Evolutionary conservation across 805 yeast species (phyloP).

Genomic region (Blastobotrys robertii): DNA sequence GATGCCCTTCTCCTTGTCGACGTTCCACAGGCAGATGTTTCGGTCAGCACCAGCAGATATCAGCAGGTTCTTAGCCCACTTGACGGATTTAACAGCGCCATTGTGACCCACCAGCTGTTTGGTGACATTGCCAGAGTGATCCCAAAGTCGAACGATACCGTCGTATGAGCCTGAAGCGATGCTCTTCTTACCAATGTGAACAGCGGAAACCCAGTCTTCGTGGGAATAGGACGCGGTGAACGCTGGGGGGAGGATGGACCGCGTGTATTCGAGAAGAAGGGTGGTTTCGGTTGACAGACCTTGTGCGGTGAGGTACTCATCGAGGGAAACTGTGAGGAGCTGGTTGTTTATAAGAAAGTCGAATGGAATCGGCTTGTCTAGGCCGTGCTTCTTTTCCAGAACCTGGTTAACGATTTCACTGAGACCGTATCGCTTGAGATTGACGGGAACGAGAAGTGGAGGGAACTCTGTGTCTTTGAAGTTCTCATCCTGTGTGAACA

Average conservation of each 20-base stretch:
- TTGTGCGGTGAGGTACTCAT: conserved; percentile 63
- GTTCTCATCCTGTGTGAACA: conserved; percentile 69
- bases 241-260: conserved; percentile 92
- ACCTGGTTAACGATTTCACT: conserved; percentile 94
- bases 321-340: conserved; percentile 65
- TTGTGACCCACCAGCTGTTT: conserved; percentile 81
- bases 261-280: conserved; percentile 75
- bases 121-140: conserved; percentile 67
- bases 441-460: conserved; percentile 80
- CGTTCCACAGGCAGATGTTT: conserved; percentile 80
- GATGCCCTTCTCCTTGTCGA: conserved; percentile 42
- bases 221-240: conserved; percentile 78
- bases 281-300: conserved; percentile 79
- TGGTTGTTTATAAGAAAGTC: conserved; percentile 87
- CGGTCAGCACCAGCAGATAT: conserved; percentile 87
- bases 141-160: conserved; percentile 87
- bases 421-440: conserved; percentile 80
- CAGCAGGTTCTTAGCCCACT: conserved; percentile 68
- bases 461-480: conserved; percentile 59
- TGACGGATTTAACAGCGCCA: conserved; percentile 74
- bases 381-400: conserved; percentile 28
- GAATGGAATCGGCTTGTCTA: conserved; percentile 63
- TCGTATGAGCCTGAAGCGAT: conserved; percentile 89
- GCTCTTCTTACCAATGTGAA: conserved; percentile 44
- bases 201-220: conserved; percentile 91